These are phyloP conservation scores for Casuarina equisetifolia DNA, from an alignment of 306 rosid genomes.

Conservation along the genomic window DNA sequence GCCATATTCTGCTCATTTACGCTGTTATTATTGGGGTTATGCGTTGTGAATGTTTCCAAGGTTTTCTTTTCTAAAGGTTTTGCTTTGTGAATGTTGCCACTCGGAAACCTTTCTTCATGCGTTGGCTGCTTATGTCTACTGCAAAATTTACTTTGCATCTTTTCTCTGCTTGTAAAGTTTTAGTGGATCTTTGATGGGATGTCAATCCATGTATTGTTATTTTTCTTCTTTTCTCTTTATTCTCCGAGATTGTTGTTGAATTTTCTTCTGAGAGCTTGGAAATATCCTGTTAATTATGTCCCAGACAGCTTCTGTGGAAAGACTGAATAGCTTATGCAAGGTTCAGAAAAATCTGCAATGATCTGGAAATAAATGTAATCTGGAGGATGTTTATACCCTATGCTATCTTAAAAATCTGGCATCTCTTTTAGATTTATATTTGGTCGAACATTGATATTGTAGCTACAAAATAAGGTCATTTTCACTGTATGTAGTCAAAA, in stretches of 20 bases:
- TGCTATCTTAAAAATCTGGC: neutral
- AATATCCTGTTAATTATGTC: neutral
- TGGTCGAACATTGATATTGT: neutral
- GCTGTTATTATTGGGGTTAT: neutral
- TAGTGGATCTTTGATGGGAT: neutral
- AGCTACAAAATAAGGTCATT: conserved; percentile 1
- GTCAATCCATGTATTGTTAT: neutral
- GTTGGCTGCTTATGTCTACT: neutral
- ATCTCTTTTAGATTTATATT: neutral
- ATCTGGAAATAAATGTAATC: neutral
- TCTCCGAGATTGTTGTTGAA: neutral
- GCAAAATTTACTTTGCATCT: neutral
- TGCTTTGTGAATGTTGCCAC: neutral
- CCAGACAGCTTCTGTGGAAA: neutral
- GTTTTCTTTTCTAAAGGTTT: neutral
- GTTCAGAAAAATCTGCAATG: neutral
- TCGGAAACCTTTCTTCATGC: neutral
- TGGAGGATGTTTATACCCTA: neutral
- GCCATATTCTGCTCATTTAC: neutral
- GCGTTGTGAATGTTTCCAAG: neutral
- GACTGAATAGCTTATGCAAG: neutral
- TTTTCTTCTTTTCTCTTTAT: neutral
- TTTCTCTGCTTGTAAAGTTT: neutral
- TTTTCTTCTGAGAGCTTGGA: neutral
- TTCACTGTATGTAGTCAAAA: conserved; percentile 4